A percentile compares a stretch with the other conserved stretches of the same genome.
Conservation (phyloP, 129 eudicot genomes). For the Chrysanthemum seticuspe region DNA sequence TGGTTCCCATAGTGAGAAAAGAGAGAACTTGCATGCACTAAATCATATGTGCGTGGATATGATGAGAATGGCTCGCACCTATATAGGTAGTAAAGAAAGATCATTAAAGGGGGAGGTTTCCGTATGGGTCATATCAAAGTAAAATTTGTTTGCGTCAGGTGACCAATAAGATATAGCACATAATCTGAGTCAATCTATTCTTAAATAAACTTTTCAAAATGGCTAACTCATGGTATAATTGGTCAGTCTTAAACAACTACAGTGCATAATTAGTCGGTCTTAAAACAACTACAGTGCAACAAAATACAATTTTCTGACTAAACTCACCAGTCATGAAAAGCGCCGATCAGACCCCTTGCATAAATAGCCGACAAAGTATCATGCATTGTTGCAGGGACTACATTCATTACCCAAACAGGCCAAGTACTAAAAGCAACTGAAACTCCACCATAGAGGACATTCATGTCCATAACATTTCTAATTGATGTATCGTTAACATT, state of each 20-base stretch:
- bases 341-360: slow-evolving; percentile 73
- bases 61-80: slow-evolving; percentile 99
- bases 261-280: too few species aligned
- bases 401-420: slow-evolving; percentile 96
- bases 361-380: slow-evolving; percentile 71
- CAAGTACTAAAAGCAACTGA: slow-evolving; percentile 81
- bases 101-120: neutral
- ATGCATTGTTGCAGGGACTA: slow-evolving; percentile 63
- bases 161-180: neutral
- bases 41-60: slow-evolving; percentile 86
- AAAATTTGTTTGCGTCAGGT: neutral
- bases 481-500: slow-evolving; percentile 54
- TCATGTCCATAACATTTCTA: slow-evolving; percentile 96
- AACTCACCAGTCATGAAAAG: slow-evolving; percentile 89
- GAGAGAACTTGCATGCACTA: slow-evolving; percentile 68
- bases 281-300: too few species aligned
- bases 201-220: slow-evolving; percentile 3
- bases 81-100: slow-evolving; percentile 24
- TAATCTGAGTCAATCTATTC: neutral
- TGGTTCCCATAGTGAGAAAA: slow-evolving; percentile 65
- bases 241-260: too few species aligned
- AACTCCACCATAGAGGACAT: slow-evolving; percentile 87
- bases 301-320: neutral
- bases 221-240: neutral
- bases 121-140: neutral